Evolutionary conservation across 129 eudicot species (phyloP).

Genomic region (Arctium lappa): DNA sequence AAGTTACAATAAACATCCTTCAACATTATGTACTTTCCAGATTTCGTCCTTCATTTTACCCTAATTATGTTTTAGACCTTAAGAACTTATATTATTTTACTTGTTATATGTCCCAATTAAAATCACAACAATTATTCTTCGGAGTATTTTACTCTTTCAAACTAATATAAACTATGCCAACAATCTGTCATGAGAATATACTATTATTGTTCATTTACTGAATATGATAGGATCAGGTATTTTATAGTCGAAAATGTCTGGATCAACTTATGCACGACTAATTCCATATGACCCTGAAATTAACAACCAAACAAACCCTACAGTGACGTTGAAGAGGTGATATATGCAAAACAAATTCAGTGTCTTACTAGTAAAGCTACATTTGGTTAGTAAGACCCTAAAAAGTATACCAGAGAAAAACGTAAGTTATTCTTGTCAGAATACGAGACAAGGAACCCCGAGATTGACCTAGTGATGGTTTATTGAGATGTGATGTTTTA

Average conservation of each 20-base stretch:
- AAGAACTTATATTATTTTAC: background rate
- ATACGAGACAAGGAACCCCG: background rate
- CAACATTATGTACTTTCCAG: background rate
- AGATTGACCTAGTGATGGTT: background rate
- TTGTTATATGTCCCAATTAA: background rate
- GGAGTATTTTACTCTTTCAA: background rate
- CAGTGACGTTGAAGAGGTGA: background rate
- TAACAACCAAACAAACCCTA: background rate
- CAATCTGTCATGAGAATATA: background rate
- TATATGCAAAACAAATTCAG: background rate
- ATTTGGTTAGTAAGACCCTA: background rate
- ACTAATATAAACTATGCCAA: background rate
- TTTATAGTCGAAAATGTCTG: background rate
- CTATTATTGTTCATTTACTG: no score
- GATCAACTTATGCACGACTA: background rate
- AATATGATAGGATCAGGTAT: background rate
- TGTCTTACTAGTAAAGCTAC: background rate
- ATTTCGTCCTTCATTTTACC: background rate
- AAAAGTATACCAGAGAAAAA: background rate
- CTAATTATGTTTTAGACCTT: background rate
- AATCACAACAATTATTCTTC: background rate
- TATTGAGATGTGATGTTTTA: background rate
- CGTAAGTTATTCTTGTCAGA: background rate
- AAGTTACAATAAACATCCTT: background rate
- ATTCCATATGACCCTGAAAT: background rate